Conservation (phyloP, 768 basidiomycete genomes). For the Bullera alba region DNA sequence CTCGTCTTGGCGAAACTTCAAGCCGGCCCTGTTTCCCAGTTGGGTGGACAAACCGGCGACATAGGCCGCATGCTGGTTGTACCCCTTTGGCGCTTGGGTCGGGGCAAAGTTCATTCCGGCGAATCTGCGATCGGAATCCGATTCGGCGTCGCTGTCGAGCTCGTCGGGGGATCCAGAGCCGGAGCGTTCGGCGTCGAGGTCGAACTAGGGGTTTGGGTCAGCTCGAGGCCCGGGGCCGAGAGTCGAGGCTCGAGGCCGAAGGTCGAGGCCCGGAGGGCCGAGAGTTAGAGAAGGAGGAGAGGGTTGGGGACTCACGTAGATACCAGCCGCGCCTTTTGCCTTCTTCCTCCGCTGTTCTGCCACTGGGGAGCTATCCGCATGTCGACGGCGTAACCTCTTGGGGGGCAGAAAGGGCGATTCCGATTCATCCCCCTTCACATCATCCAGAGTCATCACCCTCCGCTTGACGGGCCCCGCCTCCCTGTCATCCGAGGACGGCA, state of each 20-base stretch:
- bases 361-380: constrained; percentile 4
- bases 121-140: constrained; percentile 38
- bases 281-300: not conserved
- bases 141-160: constrained; percentile 12
- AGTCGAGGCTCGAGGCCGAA: no score
- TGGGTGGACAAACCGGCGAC: constrained; percentile 40
- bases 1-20: constrained; percentile 17
- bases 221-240: no score
- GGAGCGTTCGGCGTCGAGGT: constrained; percentile 34
- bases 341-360: not conserved
- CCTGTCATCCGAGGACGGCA: constrained; percentile 10
- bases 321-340: not conserved
- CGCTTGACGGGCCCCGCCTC: no score
- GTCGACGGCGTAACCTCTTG: not conserved
- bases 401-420: constrained; percentile 1
- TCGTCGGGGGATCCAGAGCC: constrained; percentile 24
- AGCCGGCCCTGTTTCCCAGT: constrained; percentile 17
- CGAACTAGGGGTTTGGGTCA: no score
- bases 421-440: not conserved
- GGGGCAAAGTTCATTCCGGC: constrained; percentile 41
- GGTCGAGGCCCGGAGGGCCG: no score
- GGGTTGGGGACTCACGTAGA: constrained; percentile 8
- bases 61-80: constrained; percentile 44
- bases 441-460: not conserved
- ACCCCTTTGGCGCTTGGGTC: constrained; percentile 46